Percentiles rank a stretch among this genome's conserved stretches.
These are phyloP conservation scores for Dichomitus squalens DNA, from an alignment of 1,284 basidiomycete species.

Conservation along the genomic window DNA sequence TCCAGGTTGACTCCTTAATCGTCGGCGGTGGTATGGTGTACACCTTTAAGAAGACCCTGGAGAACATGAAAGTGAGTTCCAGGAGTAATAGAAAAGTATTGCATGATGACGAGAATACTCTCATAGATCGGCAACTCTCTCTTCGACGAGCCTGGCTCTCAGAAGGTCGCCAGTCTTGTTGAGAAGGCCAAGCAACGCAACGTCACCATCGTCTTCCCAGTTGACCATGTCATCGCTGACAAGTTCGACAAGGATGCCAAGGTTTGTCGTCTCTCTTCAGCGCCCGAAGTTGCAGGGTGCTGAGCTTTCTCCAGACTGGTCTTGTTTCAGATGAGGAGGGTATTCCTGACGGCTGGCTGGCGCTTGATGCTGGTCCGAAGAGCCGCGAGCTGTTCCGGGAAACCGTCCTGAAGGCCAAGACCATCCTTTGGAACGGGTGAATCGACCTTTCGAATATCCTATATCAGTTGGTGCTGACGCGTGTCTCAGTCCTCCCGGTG, in stretches of 20 bases:
- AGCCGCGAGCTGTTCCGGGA: conserved; percentile 80
- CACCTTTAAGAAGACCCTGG: conserved; percentile 96
- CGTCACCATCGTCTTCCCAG: conserved; percentile 94
- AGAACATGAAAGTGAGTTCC: conserved; percentile 66
- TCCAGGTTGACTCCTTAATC: conserved; percentile 91
- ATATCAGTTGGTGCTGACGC: neutral
- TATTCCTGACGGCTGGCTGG: conserved; percentile 94
- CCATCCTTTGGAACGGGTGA: conserved; percentile 98
- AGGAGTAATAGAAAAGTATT: neutral
- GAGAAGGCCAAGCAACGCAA: conserved; percentile 94
- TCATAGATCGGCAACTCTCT: conserved; percentile 90
- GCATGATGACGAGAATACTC: conserved; percentile 12
- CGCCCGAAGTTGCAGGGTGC: neutral
- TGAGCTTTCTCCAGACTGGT: conserved; percentile 54
- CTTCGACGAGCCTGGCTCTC: conserved; percentile 89
- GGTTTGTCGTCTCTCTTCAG: conserved; percentile 42
- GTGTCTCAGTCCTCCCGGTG: conserved; percentile 83
- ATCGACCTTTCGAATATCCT: conserved; percentile 16
- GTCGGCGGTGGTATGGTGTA: conserved; percentile 99
- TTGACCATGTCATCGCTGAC: conserved; percentile 94
- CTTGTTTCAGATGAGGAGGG: conserved; percentile 81
- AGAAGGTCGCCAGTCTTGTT: conserved; percentile 85
- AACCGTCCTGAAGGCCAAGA: conserved; percentile 89
- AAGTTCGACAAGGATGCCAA: conserved; percentile 94
- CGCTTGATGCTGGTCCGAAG: conserved; percentile 88